phyloP scores from a whole-genome alignment of 2,329 filamentous ascomycete species.

The Pseudopithomyces chartarum region DNA sequence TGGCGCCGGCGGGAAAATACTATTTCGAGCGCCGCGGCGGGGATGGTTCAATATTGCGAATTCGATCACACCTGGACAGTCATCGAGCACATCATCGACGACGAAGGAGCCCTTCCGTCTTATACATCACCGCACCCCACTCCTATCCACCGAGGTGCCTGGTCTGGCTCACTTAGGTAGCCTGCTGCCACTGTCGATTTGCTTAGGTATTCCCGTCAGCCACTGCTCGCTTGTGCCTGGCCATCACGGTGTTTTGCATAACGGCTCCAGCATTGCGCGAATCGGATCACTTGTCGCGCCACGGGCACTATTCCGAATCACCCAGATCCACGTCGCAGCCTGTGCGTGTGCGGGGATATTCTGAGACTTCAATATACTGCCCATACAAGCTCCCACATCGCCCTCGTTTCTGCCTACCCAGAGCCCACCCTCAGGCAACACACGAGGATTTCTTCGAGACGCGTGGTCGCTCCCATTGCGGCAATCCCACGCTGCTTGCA shows the following conservation, averaged over 20 bases:
- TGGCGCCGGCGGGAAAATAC: background rate
- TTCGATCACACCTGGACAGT: conserved; percentile 30
- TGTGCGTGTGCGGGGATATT: background rate
- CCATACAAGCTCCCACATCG: background rate
- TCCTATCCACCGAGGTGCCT: conserved; percentile 8
- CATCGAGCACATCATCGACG: conserved; percentile 43
- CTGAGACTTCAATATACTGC: conserved; percentile 2
- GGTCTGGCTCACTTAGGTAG: background rate
- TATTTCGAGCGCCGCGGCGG: conserved; percentile 6
- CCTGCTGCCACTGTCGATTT: conserved; percentile 10
- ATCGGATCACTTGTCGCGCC: conserved; percentile 20
- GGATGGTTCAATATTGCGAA: conserved; percentile 37
- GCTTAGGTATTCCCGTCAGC: conserved; percentile 16
- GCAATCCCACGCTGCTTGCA: conserved; percentile 18
- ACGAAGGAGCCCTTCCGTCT: conserved; percentile 20
- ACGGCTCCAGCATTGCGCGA: conserved; percentile 19
- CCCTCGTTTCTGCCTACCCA: too few relatives aligned
- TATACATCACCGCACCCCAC: conserved; percentile 20
- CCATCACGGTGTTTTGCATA: conserved; percentile 31
- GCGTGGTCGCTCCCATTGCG: conserved; percentile 11
- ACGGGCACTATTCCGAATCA: conserved; percentile 15
- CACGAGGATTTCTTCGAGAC: background rate
- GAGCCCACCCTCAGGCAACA: background rate
- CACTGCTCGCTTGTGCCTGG: conserved; percentile 12
- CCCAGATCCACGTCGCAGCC: conserved; percentile 30